These are phyloP conservation scores for Suhomyces guaymorum DNA, from an alignment of 1,139 yeast genomes.

Conservation along the genomic window DNA sequence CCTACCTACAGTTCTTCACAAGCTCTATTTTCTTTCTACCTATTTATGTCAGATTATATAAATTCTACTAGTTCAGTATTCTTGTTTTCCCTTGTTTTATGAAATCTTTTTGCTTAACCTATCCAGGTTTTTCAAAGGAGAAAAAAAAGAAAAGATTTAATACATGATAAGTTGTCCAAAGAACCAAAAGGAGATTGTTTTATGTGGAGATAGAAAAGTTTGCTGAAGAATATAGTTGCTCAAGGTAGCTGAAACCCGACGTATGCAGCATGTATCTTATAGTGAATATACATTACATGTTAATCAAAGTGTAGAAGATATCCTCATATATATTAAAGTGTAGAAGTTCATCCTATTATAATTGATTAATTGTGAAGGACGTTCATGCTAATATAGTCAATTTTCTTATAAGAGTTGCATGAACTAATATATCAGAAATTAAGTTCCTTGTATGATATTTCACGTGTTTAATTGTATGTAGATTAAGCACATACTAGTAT, in stretches of 20 bases:
- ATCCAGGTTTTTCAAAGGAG: conserved; percentile 3
- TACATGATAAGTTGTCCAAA: conserved; percentile 12
- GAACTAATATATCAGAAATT: no score
- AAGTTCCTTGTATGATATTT: no score
- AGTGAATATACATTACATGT: conserved; percentile 6
- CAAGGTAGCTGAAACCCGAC: not conserved
- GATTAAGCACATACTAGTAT: no score
- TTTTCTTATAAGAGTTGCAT: no score
- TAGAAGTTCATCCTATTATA: no score
- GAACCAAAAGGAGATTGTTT: conserved; percentile 2
- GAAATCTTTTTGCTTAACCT: conserved; percentile 8
- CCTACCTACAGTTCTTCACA: conserved; percentile 11
- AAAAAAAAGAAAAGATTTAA: conserved; percentile 11
- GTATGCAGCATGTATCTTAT: conserved; percentile 2
- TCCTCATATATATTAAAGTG: not conserved
- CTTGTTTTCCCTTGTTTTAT: conserved; percentile 12
- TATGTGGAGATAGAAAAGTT: not conserved
- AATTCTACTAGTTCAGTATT: conserved; percentile 9
- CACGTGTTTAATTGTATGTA: no score
- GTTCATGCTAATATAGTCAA: no score
- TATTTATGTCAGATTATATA: conserved; percentile 12
- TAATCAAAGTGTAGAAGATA: not conserved
- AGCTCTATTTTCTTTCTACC: conserved; percentile 10
- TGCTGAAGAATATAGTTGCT: no score
- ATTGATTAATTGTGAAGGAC: no score